A percentile compares a stretch with the other conserved stretches of the same genome.
Conservation (phyloP, 108 stramenopile genomes). For the Discostella pseudostelligera region DNA sequence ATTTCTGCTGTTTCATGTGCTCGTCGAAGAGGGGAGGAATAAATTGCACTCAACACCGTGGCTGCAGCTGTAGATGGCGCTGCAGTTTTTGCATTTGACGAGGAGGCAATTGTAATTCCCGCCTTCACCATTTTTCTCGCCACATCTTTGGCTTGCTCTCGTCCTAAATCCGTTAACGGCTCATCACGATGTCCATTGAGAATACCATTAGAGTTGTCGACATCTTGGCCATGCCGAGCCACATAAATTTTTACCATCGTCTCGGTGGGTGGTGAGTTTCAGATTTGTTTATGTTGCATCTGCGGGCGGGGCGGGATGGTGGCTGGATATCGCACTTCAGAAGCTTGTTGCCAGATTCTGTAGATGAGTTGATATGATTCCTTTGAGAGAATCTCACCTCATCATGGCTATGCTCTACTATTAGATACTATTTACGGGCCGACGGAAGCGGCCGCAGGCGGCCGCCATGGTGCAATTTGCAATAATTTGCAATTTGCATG, state of each 20-base stretch:
- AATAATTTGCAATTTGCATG: too few species aligned
- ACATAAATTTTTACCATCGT: constrained; percentile 46
- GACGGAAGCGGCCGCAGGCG: too few species aligned
- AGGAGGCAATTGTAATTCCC: constrained; percentile 19
- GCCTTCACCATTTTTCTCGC: constrained; percentile 35
- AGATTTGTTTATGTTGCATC: too few species aligned
- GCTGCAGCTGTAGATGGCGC: background rate
- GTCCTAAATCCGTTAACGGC: constrained; percentile 43
- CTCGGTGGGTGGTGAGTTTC: background rate
- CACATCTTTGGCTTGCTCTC: constrained; percentile 44
- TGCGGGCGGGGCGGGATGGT: too few species aligned
- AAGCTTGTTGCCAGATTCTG: too few species aligned
- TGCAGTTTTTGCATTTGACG: background rate
- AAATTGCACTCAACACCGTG: constrained; percentile 35
- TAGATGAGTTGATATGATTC: too few species aligned
- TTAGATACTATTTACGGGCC: too few species aligned
- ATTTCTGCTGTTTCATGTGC: constrained; percentile 51
- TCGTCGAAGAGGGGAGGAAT: constrained; percentile 51
- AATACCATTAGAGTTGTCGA: constrained; percentile 52
- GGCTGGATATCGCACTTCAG: too few species aligned
- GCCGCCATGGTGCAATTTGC: too few species aligned
- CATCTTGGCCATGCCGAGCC: constrained; percentile 54
- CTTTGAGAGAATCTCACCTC: too few species aligned
- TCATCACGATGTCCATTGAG: constrained; percentile 52
- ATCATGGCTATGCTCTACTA: too few species aligned